These are phyloP conservation scores for Sequoia sempervirens DNA, from an alignment of 75 land plant genomes.

Conservation along the genomic window DNA sequence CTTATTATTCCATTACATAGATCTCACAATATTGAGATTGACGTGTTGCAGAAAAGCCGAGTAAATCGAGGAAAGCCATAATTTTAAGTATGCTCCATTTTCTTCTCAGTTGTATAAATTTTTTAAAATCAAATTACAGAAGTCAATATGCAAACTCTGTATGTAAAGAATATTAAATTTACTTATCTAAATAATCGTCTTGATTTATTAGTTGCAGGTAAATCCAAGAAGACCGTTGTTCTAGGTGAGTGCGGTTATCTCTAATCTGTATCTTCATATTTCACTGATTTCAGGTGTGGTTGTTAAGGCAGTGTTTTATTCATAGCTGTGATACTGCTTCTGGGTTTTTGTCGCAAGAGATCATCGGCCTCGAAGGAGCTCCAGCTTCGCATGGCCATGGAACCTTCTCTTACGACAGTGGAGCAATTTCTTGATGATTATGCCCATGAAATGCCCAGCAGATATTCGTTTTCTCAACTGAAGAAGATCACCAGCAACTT, in stretches of 20 bases:
- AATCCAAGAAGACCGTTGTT: not conserved
- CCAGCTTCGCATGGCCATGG: too few relatives aligned
- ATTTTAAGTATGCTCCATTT: not conserved
- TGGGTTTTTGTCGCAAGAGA: not conserved
- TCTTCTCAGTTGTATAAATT: not conserved
- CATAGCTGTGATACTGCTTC: not conserved
- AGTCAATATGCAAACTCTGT: too few relatives aligned
- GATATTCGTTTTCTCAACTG: not conserved
- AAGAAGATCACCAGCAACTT: not conserved
- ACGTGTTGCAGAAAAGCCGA: not conserved
- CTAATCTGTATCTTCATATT: too few relatives aligned
- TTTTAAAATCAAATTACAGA: not conserved
- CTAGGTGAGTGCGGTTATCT: not conserved
- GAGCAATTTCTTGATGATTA: not conserved
- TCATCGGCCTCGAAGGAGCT: not conserved
- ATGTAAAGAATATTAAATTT: too few relatives aligned
- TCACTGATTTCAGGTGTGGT: not conserved
- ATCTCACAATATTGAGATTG: not conserved
- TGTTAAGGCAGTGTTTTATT: not conserved
- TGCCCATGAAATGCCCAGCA: not conserved
- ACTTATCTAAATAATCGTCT: too few relatives aligned
- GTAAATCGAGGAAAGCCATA: not conserved
- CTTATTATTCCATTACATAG: not conserved
- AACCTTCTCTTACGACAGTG: too few relatives aligned
- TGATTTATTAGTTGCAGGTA: too few relatives aligned